Base-by-base conservation (phyloP, 1,284 basidiomycete genomes). In the Crocinoboletus sp. region DNA sequence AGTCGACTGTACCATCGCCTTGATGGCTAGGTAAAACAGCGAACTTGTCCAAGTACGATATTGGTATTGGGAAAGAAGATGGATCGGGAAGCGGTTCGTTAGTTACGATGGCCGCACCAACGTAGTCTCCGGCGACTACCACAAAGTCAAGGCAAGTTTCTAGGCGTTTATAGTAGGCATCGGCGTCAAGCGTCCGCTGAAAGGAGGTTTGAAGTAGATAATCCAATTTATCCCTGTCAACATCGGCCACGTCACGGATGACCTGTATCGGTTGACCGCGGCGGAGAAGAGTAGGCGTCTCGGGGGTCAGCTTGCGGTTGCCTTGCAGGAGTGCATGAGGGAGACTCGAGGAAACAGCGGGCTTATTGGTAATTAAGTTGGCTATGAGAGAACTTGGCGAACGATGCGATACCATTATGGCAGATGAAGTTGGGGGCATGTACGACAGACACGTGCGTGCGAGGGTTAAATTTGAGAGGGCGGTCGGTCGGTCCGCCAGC, bases 11-110 rank as follows among this genome's bases (percentile, higher is more conserved):
- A 16, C 96, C 96, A 60, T 97, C 94, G 13, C 96, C 96, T 66
- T 99, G 96, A 64, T 98, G 81, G 48, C 76, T 83, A 1, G 96
- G 96, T 34, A 95, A 73, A 31, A 99, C 94, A 12, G 94, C 95
- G 65, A 99, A 99, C 68, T 99, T 99, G 77, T 99, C 96, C 41
- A 99, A 78, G 66, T 99, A 99, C 12, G 90, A 85, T 50, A 99
- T 88, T 15, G 80, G 73, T n/a, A n/a, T n/a, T n/a, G n/a, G n/a
- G 13, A 61, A 54, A 4, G 61, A 45, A 34, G 52, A 45, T 11
- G 68, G 57, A 16, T 60, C 64, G 27, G 72, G 54, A 48, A 66
- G 66, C 24, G 63, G 70, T 64, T 99, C 95, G 51, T 81, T 83
- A 13, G 96, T 99, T 43, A 97, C 94, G 54, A 99, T 82, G 4